Conservation (phyloP, 1,284 basidiomycete species). For the Sanghuangporus weigelae region DNA sequence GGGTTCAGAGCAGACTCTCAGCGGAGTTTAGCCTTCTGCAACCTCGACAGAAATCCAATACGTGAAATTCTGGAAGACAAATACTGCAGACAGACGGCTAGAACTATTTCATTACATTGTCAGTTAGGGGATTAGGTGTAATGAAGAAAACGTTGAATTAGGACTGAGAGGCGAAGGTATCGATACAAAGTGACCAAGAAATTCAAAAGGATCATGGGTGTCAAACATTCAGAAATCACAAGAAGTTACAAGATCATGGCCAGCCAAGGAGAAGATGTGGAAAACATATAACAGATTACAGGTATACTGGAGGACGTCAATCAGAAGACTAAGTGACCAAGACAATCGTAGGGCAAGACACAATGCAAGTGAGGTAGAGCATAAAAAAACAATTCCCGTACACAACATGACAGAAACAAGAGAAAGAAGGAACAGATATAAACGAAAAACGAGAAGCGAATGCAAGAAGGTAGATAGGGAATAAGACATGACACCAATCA, state of each 20-base stretch:
- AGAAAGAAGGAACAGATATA: not conserved
- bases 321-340: not conserved
- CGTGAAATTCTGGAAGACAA: too few species aligned
- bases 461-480: conserved; percentile 10
- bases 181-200: conserved; percentile 4
- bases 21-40: too few species aligned
- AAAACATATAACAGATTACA: not conserved
- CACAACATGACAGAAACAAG: not conserved
- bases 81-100: not conserved
- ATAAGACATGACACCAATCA: conserved; percentile 12
- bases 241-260: not conserved
- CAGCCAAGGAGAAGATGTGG: not conserved
- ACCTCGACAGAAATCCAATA: too few species aligned
- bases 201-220: not conserved
- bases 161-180: conserved; percentile 1
- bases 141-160: not conserved
- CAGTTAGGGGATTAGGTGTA: not conserved
- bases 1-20: too few species aligned
- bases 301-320: not conserved
- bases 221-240: not conserved
- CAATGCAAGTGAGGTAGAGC: not conserved
- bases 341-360: not conserved
- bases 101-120: not conserved
- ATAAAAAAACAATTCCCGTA: not conserved
- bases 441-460: not conserved